Percentiles rank a stretch among this genome's conserved stretches.
Conservation (phyloP, 805 yeast species). For the Pichia thaimueangensis region DNA sequence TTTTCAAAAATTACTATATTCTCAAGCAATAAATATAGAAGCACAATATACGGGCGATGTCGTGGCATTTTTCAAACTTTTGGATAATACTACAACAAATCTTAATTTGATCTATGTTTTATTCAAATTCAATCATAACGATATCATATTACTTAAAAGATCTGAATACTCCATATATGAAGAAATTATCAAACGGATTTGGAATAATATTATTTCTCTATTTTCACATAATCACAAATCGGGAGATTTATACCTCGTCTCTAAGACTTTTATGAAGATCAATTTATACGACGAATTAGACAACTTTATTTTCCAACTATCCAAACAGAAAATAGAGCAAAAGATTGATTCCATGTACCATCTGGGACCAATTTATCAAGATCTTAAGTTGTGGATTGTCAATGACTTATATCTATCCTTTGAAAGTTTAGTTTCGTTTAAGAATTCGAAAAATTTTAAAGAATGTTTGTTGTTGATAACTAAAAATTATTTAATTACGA, state of each 20-base stretch:
- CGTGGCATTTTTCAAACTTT: slow-evolving; percentile 4
- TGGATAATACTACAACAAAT: slow-evolving; percentile 6
- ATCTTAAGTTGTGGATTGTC: slow-evolving; percentile 34
- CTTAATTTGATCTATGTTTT: slow-evolving; percentile 5
- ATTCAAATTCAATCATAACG: slow-evolving; percentile 9
- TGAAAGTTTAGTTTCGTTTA: slow-evolving; percentile 6
- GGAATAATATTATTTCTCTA: slow-evolving; percentile 1
- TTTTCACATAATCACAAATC: background rate
- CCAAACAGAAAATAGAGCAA: slow-evolving; percentile 32
- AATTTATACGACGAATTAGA: slow-evolving; percentile 22
- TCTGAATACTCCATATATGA: slow-evolving; percentile 14
- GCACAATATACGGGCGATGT: slow-evolving; percentile 13
- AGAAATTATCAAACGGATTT: slow-evolving; percentile 1
- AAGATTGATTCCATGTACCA: slow-evolving; percentile 2
- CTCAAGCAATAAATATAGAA: slow-evolving; percentile 4
- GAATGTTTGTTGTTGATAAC: slow-evolving; percentile 18
- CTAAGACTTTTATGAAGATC: slow-evolving; percentile 16
- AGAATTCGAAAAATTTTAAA: slow-evolving; percentile 4
- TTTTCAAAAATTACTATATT: slow-evolving; percentile 8
- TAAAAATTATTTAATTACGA: slow-evolving; percentile 25
- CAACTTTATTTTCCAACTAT: slow-evolving; percentile 31
- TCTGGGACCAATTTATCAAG: slow-evolving; percentile 27
- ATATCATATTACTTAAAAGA: slow-evolving; percentile 6
- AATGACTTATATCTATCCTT: slow-evolving; percentile 32
- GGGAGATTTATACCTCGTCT: slow-evolving; percentile 13